These are phyloP conservation scores for Pseudogymnoascus sp. DNA, from an alignment of 2,329 filamentous ascomycete genomes.

Conservation along the genomic window DNA sequence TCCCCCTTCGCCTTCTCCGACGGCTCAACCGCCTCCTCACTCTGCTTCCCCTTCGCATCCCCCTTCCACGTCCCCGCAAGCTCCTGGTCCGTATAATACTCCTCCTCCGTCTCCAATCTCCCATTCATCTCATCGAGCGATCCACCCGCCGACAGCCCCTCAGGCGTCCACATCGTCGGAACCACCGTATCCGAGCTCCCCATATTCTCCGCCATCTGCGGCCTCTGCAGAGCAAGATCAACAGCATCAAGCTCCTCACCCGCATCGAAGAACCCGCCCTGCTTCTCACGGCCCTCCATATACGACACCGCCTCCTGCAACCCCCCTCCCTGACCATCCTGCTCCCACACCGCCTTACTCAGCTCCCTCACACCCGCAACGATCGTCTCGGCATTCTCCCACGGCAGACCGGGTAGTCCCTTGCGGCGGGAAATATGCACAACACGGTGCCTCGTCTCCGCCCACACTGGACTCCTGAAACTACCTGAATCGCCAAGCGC, in stretches of 20 bases:
- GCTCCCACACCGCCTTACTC: background rate
- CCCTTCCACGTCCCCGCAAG: slow-evolving; percentile 2
- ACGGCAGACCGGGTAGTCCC: background rate
- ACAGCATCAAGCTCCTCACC: background rate
- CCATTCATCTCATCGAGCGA: background rate
- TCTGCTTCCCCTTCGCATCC: background rate
- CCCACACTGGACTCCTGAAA: background rate
- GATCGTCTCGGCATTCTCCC: slow-evolving; percentile 2
- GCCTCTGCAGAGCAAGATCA: background rate
- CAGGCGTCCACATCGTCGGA: background rate
- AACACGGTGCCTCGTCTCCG: background rate
- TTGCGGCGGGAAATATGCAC: background rate
- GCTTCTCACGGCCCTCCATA: background rate
- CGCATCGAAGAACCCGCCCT: background rate
- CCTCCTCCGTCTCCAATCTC: background rate
- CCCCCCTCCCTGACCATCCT: background rate
- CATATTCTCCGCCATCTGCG: background rate
- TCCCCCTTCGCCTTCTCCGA: background rate
- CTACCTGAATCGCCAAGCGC: background rate
- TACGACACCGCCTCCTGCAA: background rate
- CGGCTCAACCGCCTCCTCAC: background rate
- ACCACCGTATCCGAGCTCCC: background rate
- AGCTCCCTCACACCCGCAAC: background rate
- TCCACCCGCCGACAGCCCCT: background rate
- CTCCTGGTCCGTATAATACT: background rate